These are phyloP conservation scores for Trichomonas gallinae DNA, from an alignment of 208 protist species.

Conservation along the genomic window DNA sequence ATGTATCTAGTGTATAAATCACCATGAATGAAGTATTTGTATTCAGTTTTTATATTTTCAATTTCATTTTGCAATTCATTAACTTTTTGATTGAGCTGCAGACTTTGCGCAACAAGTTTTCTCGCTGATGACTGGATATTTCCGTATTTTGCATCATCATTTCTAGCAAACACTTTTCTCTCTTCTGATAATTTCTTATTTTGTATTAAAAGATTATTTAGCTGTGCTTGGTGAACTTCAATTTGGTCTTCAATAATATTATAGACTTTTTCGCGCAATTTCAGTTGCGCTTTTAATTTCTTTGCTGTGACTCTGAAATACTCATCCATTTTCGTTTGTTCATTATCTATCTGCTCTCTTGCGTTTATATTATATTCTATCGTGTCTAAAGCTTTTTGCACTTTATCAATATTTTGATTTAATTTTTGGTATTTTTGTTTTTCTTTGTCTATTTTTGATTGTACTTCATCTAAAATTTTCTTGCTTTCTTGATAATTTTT, in stretches of 20 bases:
- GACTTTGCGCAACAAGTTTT: neutral
- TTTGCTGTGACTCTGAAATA: neutral
- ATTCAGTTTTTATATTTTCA: neutral
- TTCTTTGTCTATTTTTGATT: neutral
- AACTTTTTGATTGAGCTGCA: neutral
- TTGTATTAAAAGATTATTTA: neutral
- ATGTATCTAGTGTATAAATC: neutral
- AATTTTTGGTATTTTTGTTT: neutral
- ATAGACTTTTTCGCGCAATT: neutral
- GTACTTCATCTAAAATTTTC: neutral
- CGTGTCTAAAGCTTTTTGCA: neutral
- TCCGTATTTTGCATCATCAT: neutral
- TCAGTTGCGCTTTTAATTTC: neutral
- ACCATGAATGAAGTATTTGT: neutral
- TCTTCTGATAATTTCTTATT: neutral
- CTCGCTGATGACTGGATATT: neutral
- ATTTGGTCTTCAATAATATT: neutral
- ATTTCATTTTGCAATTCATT: neutral
- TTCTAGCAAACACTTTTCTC: neutral
- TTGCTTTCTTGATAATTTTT: neutral
- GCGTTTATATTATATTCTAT: neutral
- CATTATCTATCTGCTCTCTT: neutral
- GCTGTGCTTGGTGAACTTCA: neutral
- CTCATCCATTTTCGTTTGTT: neutral
- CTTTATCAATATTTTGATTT: neutral